Evolutionary conservation across 495 filamentous ascomycete genomes (phyloP).

Genomic region (Platismatia glauca): DNA sequence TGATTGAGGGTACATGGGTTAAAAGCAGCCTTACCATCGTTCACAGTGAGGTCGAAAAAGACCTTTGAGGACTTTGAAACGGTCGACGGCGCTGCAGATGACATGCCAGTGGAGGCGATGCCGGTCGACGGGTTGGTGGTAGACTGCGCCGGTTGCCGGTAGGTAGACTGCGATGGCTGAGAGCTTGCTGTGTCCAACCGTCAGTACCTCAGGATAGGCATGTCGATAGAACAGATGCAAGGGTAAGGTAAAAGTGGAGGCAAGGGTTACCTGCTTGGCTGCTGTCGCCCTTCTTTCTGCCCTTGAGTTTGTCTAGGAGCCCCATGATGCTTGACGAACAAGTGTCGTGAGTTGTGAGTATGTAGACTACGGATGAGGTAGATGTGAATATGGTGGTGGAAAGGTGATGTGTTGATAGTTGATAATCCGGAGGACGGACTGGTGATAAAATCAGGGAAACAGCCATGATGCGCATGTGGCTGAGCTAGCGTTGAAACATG

Average conservation of each 20-base stretch:
- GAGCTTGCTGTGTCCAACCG: neutral
- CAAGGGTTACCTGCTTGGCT: neutral
- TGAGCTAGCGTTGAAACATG: neutral
- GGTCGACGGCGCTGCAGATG: neutral
- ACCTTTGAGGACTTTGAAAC: neutral
- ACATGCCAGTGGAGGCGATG: neutral
- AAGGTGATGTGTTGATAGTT: neutral
- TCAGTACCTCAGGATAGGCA: neutral
- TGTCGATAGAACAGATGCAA: neutral
- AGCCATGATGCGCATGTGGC: neutral
- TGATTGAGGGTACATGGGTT: neutral
- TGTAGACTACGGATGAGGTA: no score
- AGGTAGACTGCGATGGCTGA: neutral
- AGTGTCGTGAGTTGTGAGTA: neutral
- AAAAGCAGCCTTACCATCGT: conserved; percentile 4
- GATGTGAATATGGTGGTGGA: neutral
- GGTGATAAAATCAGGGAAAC: neutral
- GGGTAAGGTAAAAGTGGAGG: neutral
- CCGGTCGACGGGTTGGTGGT: neutral
- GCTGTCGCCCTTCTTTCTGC: neutral
- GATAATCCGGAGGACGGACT: neutral
- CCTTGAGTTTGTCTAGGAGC: neutral
- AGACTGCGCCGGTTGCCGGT: neutral
- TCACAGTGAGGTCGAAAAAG: conserved; percentile 17
- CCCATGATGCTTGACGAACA: neutral